phyloP scores from a whole-genome alignment of 73 alveolate genomes.

The Paramecium bursaria region DNA sequence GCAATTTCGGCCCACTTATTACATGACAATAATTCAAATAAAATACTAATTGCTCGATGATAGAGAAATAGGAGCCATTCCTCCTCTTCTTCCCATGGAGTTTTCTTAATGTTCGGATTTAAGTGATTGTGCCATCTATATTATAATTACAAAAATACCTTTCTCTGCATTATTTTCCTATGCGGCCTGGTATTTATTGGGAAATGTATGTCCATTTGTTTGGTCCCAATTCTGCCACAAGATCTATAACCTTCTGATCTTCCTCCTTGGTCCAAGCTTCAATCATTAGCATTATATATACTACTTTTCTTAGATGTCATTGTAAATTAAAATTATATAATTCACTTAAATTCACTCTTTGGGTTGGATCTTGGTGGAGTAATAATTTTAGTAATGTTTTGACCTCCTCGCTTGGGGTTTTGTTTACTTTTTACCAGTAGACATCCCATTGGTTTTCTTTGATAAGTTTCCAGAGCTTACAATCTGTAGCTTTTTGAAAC shows the following conservation, averaged over 20 bases:
- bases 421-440: too few relatives aligned
- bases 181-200: conserved; percentile 83
- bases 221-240: conserved; percentile 86
- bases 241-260: conserved; percentile 78
- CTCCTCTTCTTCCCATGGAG: conserved; percentile 93
- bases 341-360: too few relatives aligned
- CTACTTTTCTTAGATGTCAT: not conserved
- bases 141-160: conserved; percentile 76
- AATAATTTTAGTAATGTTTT: too few relatives aligned
- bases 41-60: conserved; percentile 72
- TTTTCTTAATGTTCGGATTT: conserved; percentile 93
- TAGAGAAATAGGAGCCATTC: conserved; percentile 85
- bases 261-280: conserved; percentile 94
- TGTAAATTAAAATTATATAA: too few relatives aligned
- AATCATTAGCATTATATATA: not conserved
- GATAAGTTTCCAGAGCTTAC: too few relatives aligned
- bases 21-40: conserved; percentile 38
- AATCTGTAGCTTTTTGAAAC: too few relatives aligned
- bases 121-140: conserved; percentile 96
- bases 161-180: conserved; percentile 67
- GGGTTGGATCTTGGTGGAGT: too few relatives aligned
- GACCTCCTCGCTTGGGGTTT: too few relatives aligned
- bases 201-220: conserved; percentile 90
- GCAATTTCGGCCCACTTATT: conserved; percentile 89
- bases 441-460: too few relatives aligned